Evolutionary conservation across 1,139 yeast genomes (phyloP).

Genomic region (Wickerhamiella pararugosa): DNA sequence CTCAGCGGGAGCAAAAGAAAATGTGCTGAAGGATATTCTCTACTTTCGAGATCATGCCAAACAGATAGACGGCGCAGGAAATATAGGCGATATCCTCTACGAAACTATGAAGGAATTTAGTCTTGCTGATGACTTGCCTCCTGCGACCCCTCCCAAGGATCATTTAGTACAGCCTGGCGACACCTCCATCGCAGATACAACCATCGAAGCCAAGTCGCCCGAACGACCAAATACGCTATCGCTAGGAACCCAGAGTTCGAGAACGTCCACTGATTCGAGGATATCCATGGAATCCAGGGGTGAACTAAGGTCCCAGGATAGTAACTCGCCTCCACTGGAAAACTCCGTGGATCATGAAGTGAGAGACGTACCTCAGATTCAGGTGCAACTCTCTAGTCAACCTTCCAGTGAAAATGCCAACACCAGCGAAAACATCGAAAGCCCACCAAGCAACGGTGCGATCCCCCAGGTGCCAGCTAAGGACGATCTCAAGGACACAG

Average conservation of each 20-base stretch:
- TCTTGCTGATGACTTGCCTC: conserved; percentile 17
- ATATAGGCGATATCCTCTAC: conserved; percentile 51
- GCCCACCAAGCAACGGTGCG: neutral
- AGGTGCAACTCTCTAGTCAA: too few relatives aligned
- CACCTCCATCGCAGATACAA: neutral
- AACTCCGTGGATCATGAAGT: neutral
- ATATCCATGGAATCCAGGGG: neutral
- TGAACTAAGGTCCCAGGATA: neutral
- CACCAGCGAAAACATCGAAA: too few relatives aligned
- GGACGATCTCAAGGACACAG: neutral
- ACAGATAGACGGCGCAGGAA: conserved; percentile 47
- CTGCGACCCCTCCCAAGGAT: conserved; percentile 4
- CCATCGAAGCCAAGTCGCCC: neutral
- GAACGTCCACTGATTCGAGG: neutral
- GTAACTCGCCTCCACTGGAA: neutral
- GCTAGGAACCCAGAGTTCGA: neutral
- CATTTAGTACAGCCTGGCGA: neutral
- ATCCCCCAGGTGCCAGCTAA: neutral
- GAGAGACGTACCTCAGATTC: neutral
- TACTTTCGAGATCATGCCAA: conserved; percentile 47
- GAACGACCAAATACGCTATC: neutral
- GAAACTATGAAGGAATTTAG: conserved; percentile 43
- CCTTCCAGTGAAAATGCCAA: neutral
- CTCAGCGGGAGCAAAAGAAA: conserved; percentile 18
- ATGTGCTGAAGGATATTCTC: conserved; percentile 46